These are phyloP conservation scores for Mortierella sp. DNA, from an alignment of 371 early-diverging fungal species.

Conservation along the genomic window DNA sequence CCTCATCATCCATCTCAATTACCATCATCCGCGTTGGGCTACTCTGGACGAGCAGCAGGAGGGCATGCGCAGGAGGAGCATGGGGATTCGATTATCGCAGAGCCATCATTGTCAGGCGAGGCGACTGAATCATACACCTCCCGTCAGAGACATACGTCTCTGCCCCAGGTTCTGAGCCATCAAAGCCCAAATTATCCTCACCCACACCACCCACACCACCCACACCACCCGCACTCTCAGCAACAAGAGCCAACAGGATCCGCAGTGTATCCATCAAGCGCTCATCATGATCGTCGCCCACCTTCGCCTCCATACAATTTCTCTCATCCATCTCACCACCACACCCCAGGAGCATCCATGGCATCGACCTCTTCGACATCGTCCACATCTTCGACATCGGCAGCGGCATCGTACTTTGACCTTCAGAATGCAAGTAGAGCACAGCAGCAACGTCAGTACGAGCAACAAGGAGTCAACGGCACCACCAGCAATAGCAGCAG, in stretches of 20 bases:
- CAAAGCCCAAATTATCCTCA: conserved; percentile 4
- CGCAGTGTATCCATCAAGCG: neutral
- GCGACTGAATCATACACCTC: neutral
- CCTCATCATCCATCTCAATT: conserved; percentile 1
- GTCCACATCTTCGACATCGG: neutral
- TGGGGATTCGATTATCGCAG: neutral
- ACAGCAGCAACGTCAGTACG: conserved; percentile 2
- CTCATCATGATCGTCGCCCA: neutral
- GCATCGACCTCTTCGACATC: neutral
- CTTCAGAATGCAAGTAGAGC: neutral
- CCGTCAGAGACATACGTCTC: neutral
- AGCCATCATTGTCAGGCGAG: neutral
- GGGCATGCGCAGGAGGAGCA: neutral
- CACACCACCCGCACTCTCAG: neutral
- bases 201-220: conserved; percentile 8
- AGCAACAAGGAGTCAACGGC: neutral
- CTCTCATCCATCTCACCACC: conserved; percentile 1
- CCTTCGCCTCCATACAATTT: neutral
- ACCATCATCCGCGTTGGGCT: neutral
- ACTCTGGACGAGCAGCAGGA: neutral
- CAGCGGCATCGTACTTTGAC: neutral
- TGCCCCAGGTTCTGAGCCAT: conserved; percentile 3
- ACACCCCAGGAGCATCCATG: conserved; percentile 1
- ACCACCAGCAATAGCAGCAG: neutral
- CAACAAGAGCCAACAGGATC: neutral